Evolutionary conservation across 192 early-diverging fungal genomes (phyloP).

Genomic region (Backusella parvicylindrica): DNA sequence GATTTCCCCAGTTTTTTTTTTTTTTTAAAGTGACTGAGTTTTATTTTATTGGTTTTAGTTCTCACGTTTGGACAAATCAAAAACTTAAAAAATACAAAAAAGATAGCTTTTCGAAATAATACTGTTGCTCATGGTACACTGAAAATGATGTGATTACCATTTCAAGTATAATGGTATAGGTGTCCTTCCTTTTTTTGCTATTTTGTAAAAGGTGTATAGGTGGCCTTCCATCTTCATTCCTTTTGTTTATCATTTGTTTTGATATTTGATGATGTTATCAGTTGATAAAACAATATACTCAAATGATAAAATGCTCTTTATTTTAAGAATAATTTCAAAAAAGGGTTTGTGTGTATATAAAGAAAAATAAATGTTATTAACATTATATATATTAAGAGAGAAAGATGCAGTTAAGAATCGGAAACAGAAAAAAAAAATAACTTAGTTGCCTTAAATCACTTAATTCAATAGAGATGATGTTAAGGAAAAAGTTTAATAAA

Average conservation of each 20-base stretch:
- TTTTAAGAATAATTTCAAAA: neutral
- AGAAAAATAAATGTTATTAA: neutral
- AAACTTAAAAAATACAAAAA: neutral
- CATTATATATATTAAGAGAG: neutral
- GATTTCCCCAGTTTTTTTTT: neutral
- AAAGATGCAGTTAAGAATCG: neutral
- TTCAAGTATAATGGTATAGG: neutral
- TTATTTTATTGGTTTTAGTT: neutral
- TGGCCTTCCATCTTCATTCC: neutral
- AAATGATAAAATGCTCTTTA: neutral
- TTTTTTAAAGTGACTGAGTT: neutral
- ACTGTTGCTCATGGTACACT: neutral
- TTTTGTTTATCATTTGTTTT: neutral
- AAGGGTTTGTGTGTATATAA: neutral
- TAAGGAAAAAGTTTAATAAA: neutral
- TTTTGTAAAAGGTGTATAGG: neutral
- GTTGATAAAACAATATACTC: neutral
- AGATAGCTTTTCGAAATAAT: slow-evolving; percentile 2
- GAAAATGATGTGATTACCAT: neutral
- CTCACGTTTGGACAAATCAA: slow-evolving; percentile 2
- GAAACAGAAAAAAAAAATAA: neutral
- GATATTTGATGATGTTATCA: neutral
- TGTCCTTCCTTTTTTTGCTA: neutral
- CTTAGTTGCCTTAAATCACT: neutral
- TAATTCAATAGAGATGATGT: neutral